Base-by-base conservation (phyloP, 228 moss, liverwort and hornwort species). In the Sphagnum fallax region DNA sequence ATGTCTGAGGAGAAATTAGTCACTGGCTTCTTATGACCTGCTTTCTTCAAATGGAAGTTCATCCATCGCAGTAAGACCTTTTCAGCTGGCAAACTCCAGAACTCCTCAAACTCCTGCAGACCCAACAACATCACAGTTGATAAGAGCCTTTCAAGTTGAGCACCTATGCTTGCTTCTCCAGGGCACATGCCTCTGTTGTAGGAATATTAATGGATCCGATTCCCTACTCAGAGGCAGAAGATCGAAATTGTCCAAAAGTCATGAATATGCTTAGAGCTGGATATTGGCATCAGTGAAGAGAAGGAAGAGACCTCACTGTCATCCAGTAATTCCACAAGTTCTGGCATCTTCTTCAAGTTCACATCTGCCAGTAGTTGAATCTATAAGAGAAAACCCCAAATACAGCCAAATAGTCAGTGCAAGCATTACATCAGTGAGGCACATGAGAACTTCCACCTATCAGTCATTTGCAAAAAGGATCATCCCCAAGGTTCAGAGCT, bases 311-410 rank as follows among this genome's bases (percentile, higher is more conserved):
- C 96, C 96, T 97, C 96, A 78, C 83, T 89, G 70, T 89, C 93
- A 52, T 91, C 93, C 32, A 97, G 82, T 50, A 97, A 77, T 75
- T 97, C 87, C 14, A 89, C 93, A 52, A 97, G 79, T 78, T 97
- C 96, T 53, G 96, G 96, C 73, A 92, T 97, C 63, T 97, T 93
- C 85, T 97, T 93, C 82, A 97, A 60, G 84, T 97, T 97, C 16
- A 97, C 89, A 60, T 91, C 88, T 11, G 96, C 84, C 64, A 97
- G 73, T 13, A 97, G 81, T 84, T 97, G 96, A 71, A 93, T 93
- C 96, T 97, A 67, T 6, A 70, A 10, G 10, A 32, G 32, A 32
- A 32, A 32, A 32, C 49, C 63, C 51, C 52, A 63, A 62, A 48
- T 32, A 32, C 32, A 32, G 32, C 65, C 65, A 16, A 18, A 10